Evolutionary conservation across 2,329 filamentous ascomycete genomes (phyloP).

Genomic region (Stagonosporopsis cucurbitacearum): DNA sequence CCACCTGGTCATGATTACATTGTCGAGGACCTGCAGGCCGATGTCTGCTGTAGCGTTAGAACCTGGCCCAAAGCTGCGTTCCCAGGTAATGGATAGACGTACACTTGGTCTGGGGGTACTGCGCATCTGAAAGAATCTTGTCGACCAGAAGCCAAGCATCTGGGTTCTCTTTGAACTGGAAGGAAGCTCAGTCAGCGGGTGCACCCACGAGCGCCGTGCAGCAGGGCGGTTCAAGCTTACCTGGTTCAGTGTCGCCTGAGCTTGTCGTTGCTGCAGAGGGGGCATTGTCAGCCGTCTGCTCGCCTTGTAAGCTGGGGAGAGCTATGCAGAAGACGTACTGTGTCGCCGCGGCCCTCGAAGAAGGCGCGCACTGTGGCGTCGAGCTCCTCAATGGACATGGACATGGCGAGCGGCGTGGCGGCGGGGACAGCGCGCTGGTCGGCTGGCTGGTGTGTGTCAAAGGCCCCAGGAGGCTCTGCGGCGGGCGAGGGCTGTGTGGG

Average conservation of each 20-base stretch:
- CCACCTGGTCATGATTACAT: constrained; percentile 99
- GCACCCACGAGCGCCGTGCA: constrained; percentile 6
- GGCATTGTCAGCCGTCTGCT: constrained; percentile 49
- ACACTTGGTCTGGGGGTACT: constrained; percentile 97
- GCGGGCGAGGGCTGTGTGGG: constrained; percentile 15
- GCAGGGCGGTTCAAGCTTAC: constrained; percentile 59
- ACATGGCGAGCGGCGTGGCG: constrained; percentile 57
- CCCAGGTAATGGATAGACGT: constrained; percentile 44
- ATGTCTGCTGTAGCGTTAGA: constrained; percentile 69
- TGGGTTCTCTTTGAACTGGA: constrained; percentile 96
- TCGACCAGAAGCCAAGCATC: constrained; percentile 98
- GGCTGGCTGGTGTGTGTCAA: constrained; percentile 26
- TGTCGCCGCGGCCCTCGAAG: constrained; percentile 94
- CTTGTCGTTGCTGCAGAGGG: constrained; percentile 83
- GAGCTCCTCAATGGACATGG: constrained; percentile 86
- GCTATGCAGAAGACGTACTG: constrained; percentile 64
- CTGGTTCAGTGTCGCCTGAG: constrained; percentile 91
- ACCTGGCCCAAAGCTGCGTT: constrained; percentile 19
- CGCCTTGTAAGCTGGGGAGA: background rate
- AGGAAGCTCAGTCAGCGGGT: constrained; percentile 30
- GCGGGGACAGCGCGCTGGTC: constrained; percentile 45
- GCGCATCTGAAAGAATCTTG: constrained; percentile 91
- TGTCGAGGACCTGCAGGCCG: constrained; percentile 94
- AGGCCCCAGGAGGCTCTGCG: constrained; percentile 30
- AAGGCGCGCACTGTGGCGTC: constrained; percentile 96